Evolutionary conservation across 2,329 filamentous ascomycete genomes (phyloP).

Genomic region (Penicillium sp.): DNA sequence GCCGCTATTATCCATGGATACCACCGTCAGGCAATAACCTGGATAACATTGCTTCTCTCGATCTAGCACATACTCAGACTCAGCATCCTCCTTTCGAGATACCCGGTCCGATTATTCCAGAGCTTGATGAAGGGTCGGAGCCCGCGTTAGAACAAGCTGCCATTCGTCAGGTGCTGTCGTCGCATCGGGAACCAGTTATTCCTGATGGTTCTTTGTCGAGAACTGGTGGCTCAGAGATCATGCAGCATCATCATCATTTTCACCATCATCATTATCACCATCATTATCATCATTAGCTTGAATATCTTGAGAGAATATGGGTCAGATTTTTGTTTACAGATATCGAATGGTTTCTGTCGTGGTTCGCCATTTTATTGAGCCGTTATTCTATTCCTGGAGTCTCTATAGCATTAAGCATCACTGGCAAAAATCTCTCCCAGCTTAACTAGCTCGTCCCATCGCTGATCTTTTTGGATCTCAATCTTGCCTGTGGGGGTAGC

Average conservation of each 20-base stretch:
- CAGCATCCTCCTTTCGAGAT: not conserved
- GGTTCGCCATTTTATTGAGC: too few species aligned
- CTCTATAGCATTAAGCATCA: not conserved
- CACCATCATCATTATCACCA: constrained; percentile 4
- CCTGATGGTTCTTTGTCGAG: not conserved
- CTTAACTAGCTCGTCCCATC: constrained; percentile 31
- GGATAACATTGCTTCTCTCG: constrained; percentile 1
- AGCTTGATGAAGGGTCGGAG: not conserved
- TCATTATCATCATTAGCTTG: constrained; percentile 2
- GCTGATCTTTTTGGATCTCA: constrained; percentile 35
- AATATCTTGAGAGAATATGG: not conserved
- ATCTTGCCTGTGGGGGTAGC: constrained; percentile 35
- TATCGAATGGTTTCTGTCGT: too few species aligned
- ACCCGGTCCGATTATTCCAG: not conserved
- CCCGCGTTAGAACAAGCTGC: not conserved
- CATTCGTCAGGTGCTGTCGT: not conserved
- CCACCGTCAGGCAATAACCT: not conserved
- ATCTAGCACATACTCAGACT: not conserved
- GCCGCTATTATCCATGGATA: not conserved
- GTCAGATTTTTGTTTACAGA: too few species aligned
- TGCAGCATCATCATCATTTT: constrained; percentile 1
- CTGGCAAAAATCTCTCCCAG: constrained; percentile 18
- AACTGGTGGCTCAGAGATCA: not conserved
- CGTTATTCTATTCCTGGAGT: too few species aligned
- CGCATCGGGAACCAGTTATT: not conserved